Percentiles rank a stretch among this genome's conserved stretches.
These are phyloP conservation scores for Novakomyces olei DNA, from an alignment of 805 yeast species.

Conservation along the genomic window DNA sequence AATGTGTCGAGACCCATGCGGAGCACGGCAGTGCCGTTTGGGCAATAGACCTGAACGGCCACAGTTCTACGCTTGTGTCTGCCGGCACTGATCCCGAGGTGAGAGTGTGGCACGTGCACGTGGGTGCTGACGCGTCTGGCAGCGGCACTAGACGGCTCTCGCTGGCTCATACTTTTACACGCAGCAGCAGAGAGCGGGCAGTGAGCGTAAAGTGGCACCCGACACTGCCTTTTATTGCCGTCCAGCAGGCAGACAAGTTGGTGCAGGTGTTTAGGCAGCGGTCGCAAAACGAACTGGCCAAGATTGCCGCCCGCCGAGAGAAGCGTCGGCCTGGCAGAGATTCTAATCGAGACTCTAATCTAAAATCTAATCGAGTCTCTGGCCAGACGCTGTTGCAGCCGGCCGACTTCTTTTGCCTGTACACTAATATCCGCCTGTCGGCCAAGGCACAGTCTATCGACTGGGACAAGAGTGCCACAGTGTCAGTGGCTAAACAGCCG, in stretches of 20 bases:
- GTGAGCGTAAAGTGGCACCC: constrained; percentile 34
- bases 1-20: constrained; percentile 82
- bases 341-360: too few relatives aligned
- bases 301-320: constrained; percentile 36
- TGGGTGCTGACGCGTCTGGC: constrained; percentile 12
- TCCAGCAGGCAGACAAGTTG: constrained; percentile 63
- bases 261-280: constrained; percentile 46
- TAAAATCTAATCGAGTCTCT: constrained; percentile 32
- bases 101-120: constrained; percentile 60
- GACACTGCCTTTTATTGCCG: constrained; percentile 22
- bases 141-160: constrained; percentile 19
- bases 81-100: constrained; percentile 63
- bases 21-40: constrained; percentile 91
- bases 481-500: too few relatives aligned
- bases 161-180: constrained; percentile 34
- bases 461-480: constrained; percentile 29
- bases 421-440: constrained; percentile 40
- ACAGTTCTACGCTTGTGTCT: constrained; percentile 31
- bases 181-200: constrained; percentile 44
- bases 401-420: constrained; percentile 37
- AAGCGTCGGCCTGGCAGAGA: constrained; percentile 15
- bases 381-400: too few relatives aligned
- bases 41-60: constrained; percentile 35
- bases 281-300: constrained; percentile 34
- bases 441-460: constrained; percentile 41